Conservation (phyloP, 2,329 filamentous ascomycete genomes). For the Aspergillus sp. region DNA sequence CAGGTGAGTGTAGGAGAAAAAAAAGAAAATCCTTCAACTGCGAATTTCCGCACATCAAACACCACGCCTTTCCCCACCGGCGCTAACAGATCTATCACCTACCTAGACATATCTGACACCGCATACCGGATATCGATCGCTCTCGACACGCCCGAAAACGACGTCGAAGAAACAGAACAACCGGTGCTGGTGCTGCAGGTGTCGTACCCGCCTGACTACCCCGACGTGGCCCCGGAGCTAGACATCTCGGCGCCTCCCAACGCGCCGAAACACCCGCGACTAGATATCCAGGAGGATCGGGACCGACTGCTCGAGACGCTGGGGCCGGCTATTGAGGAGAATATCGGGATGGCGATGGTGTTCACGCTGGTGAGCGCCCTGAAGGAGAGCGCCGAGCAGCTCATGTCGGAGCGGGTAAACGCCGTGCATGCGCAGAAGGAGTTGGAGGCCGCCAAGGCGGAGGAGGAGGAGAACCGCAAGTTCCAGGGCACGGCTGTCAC, state of each 20-base stretch:
- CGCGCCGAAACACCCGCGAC: conserved; percentile 65
- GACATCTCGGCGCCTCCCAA: conserved; percentile 76
- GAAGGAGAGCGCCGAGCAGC: conserved; percentile 85
- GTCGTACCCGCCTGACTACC: conserved; percentile 85
- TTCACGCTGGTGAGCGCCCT: conserved; percentile 85
- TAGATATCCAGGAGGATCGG: conserved; percentile 81
- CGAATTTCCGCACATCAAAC: not conserved
- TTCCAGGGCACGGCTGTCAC: conserved; percentile 91
- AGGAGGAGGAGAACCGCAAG: conserved; percentile 93
- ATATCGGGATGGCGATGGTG: conserved; percentile 95
- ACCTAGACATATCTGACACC: conserved; percentile 78
- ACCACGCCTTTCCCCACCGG: too few relatives aligned
- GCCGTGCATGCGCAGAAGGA: conserved; percentile 57
- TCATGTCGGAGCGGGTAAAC: conserved; percentile 72
- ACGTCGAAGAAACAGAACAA: conserved; percentile 60
- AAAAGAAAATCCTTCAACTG: not conserved
- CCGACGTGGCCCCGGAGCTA: conserved; percentile 79
- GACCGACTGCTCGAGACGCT: conserved; percentile 69
- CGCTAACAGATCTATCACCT: not conserved
- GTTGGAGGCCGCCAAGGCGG: conserved; percentile 57
- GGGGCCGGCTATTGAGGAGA: conserved; percentile 79
- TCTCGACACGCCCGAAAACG: conserved; percentile 73
- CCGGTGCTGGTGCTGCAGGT: conserved; percentile 78
- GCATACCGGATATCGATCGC: conserved; percentile 83
- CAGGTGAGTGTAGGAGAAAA: conserved; percentile 57